Conservation (phyloP, 768 basidiomycete genomes). For the Mycena sanguinolenta region DNA sequence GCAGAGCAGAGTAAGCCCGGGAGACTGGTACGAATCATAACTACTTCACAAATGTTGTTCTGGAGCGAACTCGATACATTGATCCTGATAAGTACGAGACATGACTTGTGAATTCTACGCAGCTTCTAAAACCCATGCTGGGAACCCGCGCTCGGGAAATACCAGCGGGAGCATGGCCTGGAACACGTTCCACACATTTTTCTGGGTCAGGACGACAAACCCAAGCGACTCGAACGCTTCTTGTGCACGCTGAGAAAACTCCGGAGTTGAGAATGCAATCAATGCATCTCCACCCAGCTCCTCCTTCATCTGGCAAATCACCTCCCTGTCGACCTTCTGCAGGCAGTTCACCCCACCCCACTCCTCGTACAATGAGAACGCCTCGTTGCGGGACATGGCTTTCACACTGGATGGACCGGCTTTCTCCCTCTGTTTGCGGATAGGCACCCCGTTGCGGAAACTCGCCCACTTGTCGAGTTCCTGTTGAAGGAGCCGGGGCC, state of each 20-base stretch:
- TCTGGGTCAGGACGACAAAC: not conserved
- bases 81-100: not conserved
- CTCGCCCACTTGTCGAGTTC: constrained; percentile 32
- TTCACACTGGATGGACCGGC: constrained; percentile 47
- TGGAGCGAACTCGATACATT: not conserved
- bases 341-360: constrained; percentile 49
- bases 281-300: constrained; percentile 22
- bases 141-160: constrained; percentile 11
- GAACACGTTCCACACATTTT: constrained; percentile 21
- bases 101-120: not conserved
- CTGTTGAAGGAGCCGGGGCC: constrained; percentile 37
- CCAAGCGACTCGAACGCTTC: constrained; percentile 3
- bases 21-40: too few relatives aligned
- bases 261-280: constrained; percentile 5
- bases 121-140: too few relatives aligned
- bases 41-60: too few relatives aligned
- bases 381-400: constrained; percentile 48
- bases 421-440: constrained; percentile 49
- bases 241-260: constrained; percentile 10
- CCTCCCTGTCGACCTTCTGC: constrained; percentile 27
- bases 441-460: constrained; percentile 42
- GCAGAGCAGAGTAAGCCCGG: too few relatives aligned
- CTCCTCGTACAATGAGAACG: constrained; percentile 39
- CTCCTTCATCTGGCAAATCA: constrained; percentile 24
- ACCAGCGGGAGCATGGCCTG: constrained; percentile 18